Evolutionary conservation across 2,329 filamentous ascomycete species (phyloP).

Genomic region (Dendryphion nanum): DNA sequence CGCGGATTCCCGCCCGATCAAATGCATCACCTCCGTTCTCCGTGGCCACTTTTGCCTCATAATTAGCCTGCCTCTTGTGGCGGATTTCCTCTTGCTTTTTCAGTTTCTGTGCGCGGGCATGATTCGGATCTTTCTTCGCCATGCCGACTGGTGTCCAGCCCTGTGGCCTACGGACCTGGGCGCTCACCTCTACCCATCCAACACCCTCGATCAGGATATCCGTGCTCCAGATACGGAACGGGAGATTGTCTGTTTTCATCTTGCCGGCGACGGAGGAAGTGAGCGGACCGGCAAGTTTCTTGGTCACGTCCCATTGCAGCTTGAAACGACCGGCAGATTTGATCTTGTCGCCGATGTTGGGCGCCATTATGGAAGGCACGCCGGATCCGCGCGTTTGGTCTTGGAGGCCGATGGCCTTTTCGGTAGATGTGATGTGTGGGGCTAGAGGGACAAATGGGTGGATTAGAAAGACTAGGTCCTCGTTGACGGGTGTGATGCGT

Average conservation of each 20-base stretch:
- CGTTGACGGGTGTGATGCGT: slow-evolving; percentile 74
- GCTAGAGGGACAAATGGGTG: slow-evolving; percentile 82
- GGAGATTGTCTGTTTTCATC: slow-evolving; percentile 65
- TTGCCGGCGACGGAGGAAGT: slow-evolving; percentile 63
- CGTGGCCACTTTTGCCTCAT: slow-evolving; percentile 16
- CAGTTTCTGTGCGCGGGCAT: slow-evolving; percentile 16
- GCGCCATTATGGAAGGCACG: slow-evolving; percentile 59
- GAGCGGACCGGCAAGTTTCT: slow-evolving; percentile 69
- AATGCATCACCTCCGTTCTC: slow-evolving; percentile 6
- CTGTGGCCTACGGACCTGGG: slow-evolving; percentile 64
- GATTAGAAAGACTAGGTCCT: slow-evolving; percentile 67
- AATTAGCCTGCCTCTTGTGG: slow-evolving; percentile 15
- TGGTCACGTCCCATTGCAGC: slow-evolving; percentile 81
- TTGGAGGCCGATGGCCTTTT: slow-evolving; percentile 76
- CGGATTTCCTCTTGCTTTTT: slow-evolving; percentile 12
- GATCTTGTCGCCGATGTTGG: slow-evolving; percentile 40
- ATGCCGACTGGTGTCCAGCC: slow-evolving; percentile 42
- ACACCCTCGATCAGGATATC: slow-evolving; percentile 91
- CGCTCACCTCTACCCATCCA: slow-evolving; percentile 87
- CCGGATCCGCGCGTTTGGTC: slow-evolving; percentile 51
- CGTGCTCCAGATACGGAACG: slow-evolving; percentile 74
- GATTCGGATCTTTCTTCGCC: slow-evolving; percentile 46
- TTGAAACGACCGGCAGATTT: slow-evolving; percentile 67
- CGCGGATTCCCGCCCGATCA: slow-evolving; percentile 8
- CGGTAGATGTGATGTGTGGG: slow-evolving; percentile 73